Evolutionary conservation across 306 rosid species (phyloP).

Genomic region (Potentilla sterilis): DNA sequence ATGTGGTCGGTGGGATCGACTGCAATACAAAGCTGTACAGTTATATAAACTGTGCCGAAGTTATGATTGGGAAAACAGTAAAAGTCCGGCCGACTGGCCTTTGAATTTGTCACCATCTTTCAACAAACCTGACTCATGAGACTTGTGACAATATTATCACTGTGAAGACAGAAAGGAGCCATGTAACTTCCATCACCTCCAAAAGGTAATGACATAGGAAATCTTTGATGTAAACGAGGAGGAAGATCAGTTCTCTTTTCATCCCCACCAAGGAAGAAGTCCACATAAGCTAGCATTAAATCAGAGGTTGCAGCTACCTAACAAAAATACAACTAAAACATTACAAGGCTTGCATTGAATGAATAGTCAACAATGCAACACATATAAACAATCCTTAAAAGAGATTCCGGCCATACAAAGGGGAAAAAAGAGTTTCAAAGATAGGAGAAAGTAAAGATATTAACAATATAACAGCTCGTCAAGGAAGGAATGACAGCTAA

Average conservation of each 20-base stretch:
- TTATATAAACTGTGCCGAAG: not conserved
- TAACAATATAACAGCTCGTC: not conserved
- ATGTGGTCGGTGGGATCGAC: conserved; percentile 88
- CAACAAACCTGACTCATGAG: conserved; percentile 96
- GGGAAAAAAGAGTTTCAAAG: not conserved
- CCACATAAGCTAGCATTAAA: conserved; percentile 89
- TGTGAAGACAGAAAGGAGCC: conserved; percentile 89
- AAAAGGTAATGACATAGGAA: conserved; percentile 80
- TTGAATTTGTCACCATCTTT: conserved; percentile 21
- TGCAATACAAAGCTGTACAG: conserved; percentile 33
- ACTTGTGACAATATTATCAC: conserved; percentile 88
- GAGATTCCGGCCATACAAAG: not conserved
- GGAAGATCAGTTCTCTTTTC: conserved; percentile 96
- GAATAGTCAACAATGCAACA: not conserved
- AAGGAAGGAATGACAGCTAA: not conserved
- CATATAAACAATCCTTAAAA: not conserved
- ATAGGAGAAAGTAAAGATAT: not conserved
- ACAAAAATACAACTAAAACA: conserved; percentile 22
- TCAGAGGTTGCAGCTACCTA: conserved; percentile 96
- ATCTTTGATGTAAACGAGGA: conserved; percentile 73
- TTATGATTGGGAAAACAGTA: conserved; percentile 5
- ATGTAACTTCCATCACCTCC: conserved; percentile 98
- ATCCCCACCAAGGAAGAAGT: conserved; percentile 97
- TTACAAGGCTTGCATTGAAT: conserved; percentile 1
- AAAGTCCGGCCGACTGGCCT: not conserved